These are phyloP conservation scores for Podaxis sp. DNA, from an alignment of 768 basidiomycete genomes.

Conservation along the genomic window DNA sequence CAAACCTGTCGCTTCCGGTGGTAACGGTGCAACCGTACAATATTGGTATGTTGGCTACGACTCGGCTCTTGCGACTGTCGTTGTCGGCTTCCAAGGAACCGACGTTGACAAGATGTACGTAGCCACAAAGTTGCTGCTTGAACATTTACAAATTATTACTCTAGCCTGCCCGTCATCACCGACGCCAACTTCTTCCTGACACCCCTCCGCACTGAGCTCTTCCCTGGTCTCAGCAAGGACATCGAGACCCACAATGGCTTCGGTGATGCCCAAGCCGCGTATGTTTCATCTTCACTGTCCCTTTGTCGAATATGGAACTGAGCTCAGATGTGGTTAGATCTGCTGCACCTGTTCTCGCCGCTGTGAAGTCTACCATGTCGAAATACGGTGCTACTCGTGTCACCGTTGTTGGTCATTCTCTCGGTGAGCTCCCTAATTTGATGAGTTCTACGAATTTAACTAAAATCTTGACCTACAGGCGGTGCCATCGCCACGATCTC, in stretches of 20 bases:
- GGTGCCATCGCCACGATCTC: constrained; percentile 46
- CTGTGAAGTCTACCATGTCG: constrained; percentile 36
- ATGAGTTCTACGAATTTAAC: not conserved
- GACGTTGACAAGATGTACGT: constrained; percentile 34
- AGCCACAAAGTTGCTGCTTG: not conserved
- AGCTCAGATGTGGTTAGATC: constrained; percentile 28
- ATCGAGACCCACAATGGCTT: constrained; percentile 47
- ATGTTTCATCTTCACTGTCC: constrained; percentile 12
- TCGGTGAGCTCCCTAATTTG: constrained; percentile 27
- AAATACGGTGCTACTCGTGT: constrained; percentile 32
- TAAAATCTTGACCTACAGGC: constrained; percentile 24
- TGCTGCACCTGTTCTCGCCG: constrained; percentile 38
- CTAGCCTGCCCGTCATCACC: constrained; percentile 37
- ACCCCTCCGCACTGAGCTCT: constrained; percentile 34
- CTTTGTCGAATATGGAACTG: not conserved
- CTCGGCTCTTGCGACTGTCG: constrained; percentile 33
- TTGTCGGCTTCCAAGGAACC: constrained; percentile 36
- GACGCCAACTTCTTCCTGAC: constrained; percentile 35
- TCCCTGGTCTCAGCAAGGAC: constrained; percentile 40
- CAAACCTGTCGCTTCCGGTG: constrained; percentile 48
- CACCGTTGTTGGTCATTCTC: constrained; percentile 43
- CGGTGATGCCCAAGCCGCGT: constrained; percentile 39
- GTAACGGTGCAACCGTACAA: constrained; percentile 41
- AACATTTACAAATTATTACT: not conserved
- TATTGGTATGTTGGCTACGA: constrained; percentile 49